A percentile compares a stretch with the other conserved stretches of the same genome.
Evolutionary conservation across 495 filamentous ascomycete genomes (phyloP).

Genomic region (Choiromyces venosus): DNA sequence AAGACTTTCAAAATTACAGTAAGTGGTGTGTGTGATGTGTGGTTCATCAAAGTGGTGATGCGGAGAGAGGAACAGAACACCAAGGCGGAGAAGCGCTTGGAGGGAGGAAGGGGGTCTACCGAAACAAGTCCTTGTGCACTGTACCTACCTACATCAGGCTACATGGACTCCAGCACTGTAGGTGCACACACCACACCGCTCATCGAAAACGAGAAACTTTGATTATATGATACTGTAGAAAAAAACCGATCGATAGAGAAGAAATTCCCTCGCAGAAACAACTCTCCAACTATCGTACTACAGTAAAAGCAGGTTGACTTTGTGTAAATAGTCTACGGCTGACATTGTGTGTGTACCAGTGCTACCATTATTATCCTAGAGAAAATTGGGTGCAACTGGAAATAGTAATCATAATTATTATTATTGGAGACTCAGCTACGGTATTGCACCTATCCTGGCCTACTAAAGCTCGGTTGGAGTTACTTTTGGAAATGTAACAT

Average conservation of each 20-base stretch:
- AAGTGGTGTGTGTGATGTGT: not conserved
- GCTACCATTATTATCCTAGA: not conserved
- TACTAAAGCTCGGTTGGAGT: not conserved
- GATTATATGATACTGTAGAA: not conserved
- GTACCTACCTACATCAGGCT: not conserved
- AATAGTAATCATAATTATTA: not conserved
- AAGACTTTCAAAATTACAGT: slow-evolving; percentile 12
- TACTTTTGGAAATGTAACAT: not conserved
- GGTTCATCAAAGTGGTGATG: slow-evolving; percentile 18
- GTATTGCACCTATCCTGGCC: not conserved
- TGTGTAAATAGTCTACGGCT: too few species aligned
- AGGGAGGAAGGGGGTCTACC: slow-evolving; percentile 21
- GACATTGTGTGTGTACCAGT: not conserved
- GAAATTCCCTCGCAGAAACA: not conserved
- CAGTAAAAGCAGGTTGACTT: not conserved
- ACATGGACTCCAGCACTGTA: not conserved
- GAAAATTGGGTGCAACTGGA: not conserved
- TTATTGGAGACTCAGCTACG: not conserved
- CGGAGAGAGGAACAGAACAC: slow-evolving; percentile 13
- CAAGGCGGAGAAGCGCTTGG: slow-evolving; percentile 29
- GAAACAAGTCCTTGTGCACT: slow-evolving; percentile 13
- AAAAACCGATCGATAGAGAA: not conserved
- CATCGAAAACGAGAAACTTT: not conserved
- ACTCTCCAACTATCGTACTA: not conserved
- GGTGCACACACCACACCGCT: not conserved